These are phyloP conservation scores for Gossypium schwendimanii DNA, from an alignment of 441 rosid species.

Conservation along the genomic window DNA sequence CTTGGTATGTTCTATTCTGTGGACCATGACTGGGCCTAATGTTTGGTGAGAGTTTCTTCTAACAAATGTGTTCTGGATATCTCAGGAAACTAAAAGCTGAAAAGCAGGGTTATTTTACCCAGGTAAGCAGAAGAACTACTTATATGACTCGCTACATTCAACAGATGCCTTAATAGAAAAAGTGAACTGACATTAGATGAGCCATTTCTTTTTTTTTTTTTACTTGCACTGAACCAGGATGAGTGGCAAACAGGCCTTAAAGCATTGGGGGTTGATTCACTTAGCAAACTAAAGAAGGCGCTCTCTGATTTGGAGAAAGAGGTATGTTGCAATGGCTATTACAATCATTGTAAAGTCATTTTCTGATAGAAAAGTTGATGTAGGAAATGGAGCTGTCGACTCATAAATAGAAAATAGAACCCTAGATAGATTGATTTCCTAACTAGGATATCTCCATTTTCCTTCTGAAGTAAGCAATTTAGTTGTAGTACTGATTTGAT, in stretches of 20 bases:
- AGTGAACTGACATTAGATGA: not conserved
- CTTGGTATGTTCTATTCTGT: slow-evolving; percentile 33
- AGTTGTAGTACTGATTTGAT: slow-evolving; percentile 3
- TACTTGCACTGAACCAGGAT: slow-evolving; percentile 27
- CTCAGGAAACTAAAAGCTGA: slow-evolving; percentile 50
- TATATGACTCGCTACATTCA: not conserved
- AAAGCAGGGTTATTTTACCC: slow-evolving; percentile 46
- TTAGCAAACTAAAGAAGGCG: slow-evolving; percentile 43
- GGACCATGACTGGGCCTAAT: not conserved
- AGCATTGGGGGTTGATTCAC: slow-evolving; percentile 35
- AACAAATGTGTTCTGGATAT: slow-evolving; percentile 6
- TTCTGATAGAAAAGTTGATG: not conserved
- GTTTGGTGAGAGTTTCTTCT: slow-evolving; percentile 1
- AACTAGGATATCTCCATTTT: not conserved
- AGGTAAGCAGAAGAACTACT: slow-evolving; percentile 21
- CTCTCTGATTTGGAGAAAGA: slow-evolving; percentile 45
- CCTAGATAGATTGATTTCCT: not conserved
- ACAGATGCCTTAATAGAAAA: not conserved
- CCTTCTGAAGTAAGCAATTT: not conserved
- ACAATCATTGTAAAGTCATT: not conserved
- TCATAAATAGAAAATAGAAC: not conserved
- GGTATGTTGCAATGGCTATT: slow-evolving; percentile 28
- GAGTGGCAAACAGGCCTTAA: slow-evolving; percentile 61
- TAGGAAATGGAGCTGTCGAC: not conserved
- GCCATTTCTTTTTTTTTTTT: not conserved